Evolutionary conservation across 1,284 basidiomycete genomes (phyloP).

Genomic region (Ceratobasidium sp.): DNA sequence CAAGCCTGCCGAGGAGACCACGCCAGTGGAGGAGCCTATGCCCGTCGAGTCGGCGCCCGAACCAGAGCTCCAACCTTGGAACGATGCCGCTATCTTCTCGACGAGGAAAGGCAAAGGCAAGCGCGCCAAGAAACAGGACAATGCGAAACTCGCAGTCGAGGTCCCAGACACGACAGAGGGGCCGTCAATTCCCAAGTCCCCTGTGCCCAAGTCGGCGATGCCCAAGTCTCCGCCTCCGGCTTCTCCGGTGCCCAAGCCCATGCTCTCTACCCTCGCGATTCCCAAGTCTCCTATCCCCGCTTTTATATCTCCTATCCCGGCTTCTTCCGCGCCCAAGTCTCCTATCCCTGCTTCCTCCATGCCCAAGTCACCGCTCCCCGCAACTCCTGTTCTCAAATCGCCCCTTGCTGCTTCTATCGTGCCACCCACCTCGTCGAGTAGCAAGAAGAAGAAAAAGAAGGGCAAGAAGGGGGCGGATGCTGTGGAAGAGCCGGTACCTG

Average conservation of each 20-base stretch:
- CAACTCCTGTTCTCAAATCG: too few relatives aligned
- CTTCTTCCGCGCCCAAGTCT: not conserved
- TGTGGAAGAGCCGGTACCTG: not conserved
- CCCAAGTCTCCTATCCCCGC: not conserved
- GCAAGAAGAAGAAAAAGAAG: constrained; percentile 18
- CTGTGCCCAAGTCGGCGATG: not conserved
- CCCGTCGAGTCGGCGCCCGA: not conserved
- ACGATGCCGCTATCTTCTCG: not conserved
- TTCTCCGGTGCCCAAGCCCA: not conserved
- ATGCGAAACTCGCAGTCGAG: not conserved
- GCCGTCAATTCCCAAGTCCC: not conserved
- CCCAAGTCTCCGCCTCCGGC: not conserved
- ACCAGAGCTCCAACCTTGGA: too few relatives aligned
- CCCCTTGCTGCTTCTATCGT: too few relatives aligned
- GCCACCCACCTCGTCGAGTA: not conserved
- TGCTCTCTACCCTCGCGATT: not conserved
- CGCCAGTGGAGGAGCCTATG: not conserved
- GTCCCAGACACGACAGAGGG: not conserved
- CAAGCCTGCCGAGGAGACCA: too few relatives aligned
- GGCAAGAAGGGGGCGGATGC: constrained; percentile 4
- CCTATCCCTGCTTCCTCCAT: not conserved
- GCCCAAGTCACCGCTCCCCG: too few relatives aligned
- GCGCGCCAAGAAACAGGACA: not conserved
- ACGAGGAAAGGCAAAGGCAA: not conserved
- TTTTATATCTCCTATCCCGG: not conserved